Base-by-base conservation (phyloP, 257 asterid species). In the Cordia subcordata region DNA sequence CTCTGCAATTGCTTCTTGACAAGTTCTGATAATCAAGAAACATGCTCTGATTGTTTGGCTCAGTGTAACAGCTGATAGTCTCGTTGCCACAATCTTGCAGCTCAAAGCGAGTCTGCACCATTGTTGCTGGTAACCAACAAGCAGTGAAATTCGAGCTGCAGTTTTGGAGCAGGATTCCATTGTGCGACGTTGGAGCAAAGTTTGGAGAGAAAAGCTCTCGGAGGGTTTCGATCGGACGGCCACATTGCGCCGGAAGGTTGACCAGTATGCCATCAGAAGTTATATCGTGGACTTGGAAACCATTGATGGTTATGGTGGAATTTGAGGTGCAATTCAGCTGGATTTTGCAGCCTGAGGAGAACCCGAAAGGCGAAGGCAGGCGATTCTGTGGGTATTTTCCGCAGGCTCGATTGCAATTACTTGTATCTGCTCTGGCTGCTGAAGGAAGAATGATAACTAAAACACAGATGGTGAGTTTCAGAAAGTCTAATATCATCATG, bases 341-440 rank as follows among this genome's bases (percentile, higher is more conserved):
- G 75, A 90, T 86, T 57, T 68, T 58, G 68, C 97, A 90, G 61
- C 73, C 83, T 23, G 71, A 8, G 5, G 97, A 86, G 71, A 86
- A 86, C 55, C 97, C 97, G 66, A 90, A 90, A 0, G 95, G 86
- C 66, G 68, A 86, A 0, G 75, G 83, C 62, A 90, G 73, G 3
- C 49, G 55, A 27, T 57, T 61, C 0, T 22, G 11, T 5, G 27
- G 0, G 4, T 16, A 56, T 13, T 50, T 59, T 35, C 92, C 95
- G 66, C 97, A 90, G 17, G 82, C 58, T 49, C 61, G 81, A 12
- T 68, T 67, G 74, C 95, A 90, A 5, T n/a, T 8, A 0, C n/a
- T n/a, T n/a, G n/a, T n/a, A n/a, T n/a, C n/a, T n/a, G 71, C 23
- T 6, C 79, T 64, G 14, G 65, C 58, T 55, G 65, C 58, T 55